Base-by-base conservation (phyloP, 768 basidiomycete species). In the Naganishia vaughanmartiniae region DNA sequence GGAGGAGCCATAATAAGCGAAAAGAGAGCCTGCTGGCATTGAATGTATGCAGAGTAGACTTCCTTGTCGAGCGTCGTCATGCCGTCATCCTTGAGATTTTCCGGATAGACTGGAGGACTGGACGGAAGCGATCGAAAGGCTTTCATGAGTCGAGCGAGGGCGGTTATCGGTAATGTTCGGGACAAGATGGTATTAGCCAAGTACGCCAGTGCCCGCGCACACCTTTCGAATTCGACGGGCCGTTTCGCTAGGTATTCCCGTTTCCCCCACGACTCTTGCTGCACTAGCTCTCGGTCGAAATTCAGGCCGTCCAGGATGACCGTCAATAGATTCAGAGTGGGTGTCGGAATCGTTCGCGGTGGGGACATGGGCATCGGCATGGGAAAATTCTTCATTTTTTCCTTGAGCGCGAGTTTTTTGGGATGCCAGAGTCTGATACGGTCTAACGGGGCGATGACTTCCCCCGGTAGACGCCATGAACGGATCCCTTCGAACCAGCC, bases 401-500 rank as follows among this genome's bases (percentile, higher is more conserved):
- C 77, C 30, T 75, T 73, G 11, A 78, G 65, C 7, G 74, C 73
- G 0, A 80, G 65, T 30, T 77, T 73, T n/a, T 71, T 45, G 1
- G 79, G 78, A 73, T 80, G 80, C 80, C 80, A 80, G 2, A 79
- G 72, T 57, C 76, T 76, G 36, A 78, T 70, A 46, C 76, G 67
- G 63, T 75, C 78, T 28, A 76, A 75, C 0, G 77, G 81, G 10
- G 76, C 78, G 3, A 80, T 24, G 0, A 73, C 68, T 69, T 79
- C 79, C 26, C 78, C 80, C 11, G 78, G 79, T 21, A 79, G 60
- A 24, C 69, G 54, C 80, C 80, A 79, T 0, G 76, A 74, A 21
- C 78, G 66, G 1, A 79, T 75, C 0, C 77, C 77, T 60, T 74
- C 76, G 73, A 78, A 80, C 78, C 78, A 81, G 34, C 30, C 28